Conservation (phyloP, 192 early-diverging fungal species). For the Bifiguratus adelaidae region DNA sequence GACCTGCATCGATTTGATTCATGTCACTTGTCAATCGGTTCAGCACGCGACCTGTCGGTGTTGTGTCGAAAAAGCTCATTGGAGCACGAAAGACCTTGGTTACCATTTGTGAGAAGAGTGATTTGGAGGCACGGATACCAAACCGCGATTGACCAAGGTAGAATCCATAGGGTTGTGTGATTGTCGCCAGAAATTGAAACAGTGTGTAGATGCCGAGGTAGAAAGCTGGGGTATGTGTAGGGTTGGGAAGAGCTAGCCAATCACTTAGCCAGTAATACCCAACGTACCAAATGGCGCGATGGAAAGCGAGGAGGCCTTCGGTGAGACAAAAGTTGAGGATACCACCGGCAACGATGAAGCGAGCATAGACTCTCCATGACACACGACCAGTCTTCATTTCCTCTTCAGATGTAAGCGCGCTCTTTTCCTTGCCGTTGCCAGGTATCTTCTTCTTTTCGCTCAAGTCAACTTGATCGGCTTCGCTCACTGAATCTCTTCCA, state of each 20-base stretch:
- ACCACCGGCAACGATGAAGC: not conserved
- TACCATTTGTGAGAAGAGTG: constrained; percentile 52
- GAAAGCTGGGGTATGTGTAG: not conserved
- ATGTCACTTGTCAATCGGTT: constrained; percentile 81
- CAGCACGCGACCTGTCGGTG: constrained; percentile 69
- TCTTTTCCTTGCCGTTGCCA: not conserved
- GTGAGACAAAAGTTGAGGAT: not conserved
- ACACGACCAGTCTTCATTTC: not conserved
- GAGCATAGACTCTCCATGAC: constrained; percentile 1
- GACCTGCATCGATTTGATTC: not conserved
- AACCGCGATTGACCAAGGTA: not conserved
- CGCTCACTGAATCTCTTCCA: not conserved
- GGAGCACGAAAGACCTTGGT: not conserved
- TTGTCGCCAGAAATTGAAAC: not conserved
- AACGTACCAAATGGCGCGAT: constrained; percentile 2
- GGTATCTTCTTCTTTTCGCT: not conserved
- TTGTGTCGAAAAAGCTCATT: constrained; percentile 49
- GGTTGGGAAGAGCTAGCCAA: constrained; percentile 1
- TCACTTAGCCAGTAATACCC: constrained; percentile 1
- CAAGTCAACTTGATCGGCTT: not conserved
- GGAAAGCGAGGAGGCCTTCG: not conserved
- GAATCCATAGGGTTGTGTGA: not conserved
- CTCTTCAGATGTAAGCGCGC: constrained; percentile 2
- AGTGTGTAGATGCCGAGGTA: constrained; percentile 8
- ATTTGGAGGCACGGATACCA: constrained; percentile 45